These are phyloP conservation scores for Blastobotrys robertii DNA, from an alignment of 805 yeast species.

Conservation along the genomic window DNA sequence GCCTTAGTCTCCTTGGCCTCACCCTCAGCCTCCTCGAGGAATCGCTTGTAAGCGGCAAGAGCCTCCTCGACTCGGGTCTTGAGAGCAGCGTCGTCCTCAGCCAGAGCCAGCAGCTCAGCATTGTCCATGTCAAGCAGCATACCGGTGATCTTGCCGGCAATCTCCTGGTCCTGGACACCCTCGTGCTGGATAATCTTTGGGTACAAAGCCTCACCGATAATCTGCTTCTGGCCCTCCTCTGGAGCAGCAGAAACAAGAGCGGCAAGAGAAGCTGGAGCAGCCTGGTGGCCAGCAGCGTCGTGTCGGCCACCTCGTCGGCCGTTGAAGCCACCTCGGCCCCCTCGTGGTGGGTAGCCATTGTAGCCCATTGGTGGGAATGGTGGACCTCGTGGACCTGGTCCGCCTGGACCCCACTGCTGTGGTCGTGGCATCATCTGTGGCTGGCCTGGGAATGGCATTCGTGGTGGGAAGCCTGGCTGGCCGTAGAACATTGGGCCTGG, in stretches of 20 bases:
- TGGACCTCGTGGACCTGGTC: conserved; percentile 71
- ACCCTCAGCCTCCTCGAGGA: conserved; percentile 44
- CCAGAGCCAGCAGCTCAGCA: conserved; percentile 76
- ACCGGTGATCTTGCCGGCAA: conserved; percentile 98
- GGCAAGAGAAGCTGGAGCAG: conserved; percentile 38
- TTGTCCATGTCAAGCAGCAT: conserved; percentile 95
- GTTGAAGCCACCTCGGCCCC: conserved; percentile 20
- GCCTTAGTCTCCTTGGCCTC: conserved; percentile 3
- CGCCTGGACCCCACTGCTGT: conserved; percentile 24
- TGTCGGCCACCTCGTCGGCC: conserved; percentile 20
- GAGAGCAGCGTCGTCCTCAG: conserved; percentile 84
- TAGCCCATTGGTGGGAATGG: conserved; percentile 78
- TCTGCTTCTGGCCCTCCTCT: conserved; percentile 91
- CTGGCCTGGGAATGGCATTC: conserved; percentile 32
- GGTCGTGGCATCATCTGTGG: conserved; percentile 30
- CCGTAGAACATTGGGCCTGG: conserved; percentile 64
- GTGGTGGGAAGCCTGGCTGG: conserved; percentile 67
- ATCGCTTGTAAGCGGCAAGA: conserved; percentile 84
- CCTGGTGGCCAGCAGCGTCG: conserved; percentile 8
- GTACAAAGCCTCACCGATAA: conserved; percentile 95
- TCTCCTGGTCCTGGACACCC: conserved; percentile 82
- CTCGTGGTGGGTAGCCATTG: conserved; percentile 32
- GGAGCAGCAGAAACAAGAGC: conserved; percentile 58
- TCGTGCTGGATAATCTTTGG: conserved; percentile 82
- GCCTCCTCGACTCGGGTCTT: conserved; percentile 92